Evolutionary conservation across 1,139 yeast species (phyloP), one percentile per base, ranked within the genome.

Genomic region (Diutina sp.): DNA sequence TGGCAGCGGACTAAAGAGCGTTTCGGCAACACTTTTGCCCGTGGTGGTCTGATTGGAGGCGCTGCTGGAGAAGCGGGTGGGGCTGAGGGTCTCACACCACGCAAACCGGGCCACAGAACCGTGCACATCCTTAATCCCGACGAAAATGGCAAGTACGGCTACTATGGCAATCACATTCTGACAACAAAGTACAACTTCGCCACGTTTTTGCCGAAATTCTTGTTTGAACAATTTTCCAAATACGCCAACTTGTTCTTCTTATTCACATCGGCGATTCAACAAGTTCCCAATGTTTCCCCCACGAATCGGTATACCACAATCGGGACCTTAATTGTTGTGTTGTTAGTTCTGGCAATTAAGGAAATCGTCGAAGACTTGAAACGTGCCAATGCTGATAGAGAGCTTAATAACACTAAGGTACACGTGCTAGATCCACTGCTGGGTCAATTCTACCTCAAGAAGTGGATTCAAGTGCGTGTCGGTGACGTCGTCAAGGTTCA

Each of bases 121-220:
- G 84, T 93, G 41, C 76, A 80, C 62, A 68, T 93, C 54, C 87
- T 90, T 73, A 82, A 87, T 64, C 73, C 72, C 54, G 67, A 70
- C 2, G 74, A 81, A 14, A 90, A 90, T 62, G 61, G 72, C 4
- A 70, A 78, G 2, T 77, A 76, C 58, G 79, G 85, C 2, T 93
- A 80, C 71, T 78, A 79, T 61, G 93, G 87, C 60, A 95, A 95
- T 67, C 91, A 91, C 67, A 85, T 95, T 61, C 87, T 96, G 52
- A 95, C 99, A 4, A 91, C 99, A n/a, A 95, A 95, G 69, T 95
- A 95, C 73, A 95, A 93, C 68, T 71, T 84, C 59, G 96, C 96
- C 38, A 95, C 99, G 0, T 95, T 95, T 67, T 62, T 95, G 57
- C 99, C 99, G 18, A 95, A 95, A 68, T 95, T 95, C 67, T 72